Base-by-base conservation (phyloP, 1,284 basidiomycete species). In the Cryptococcus sp. region DNA sequence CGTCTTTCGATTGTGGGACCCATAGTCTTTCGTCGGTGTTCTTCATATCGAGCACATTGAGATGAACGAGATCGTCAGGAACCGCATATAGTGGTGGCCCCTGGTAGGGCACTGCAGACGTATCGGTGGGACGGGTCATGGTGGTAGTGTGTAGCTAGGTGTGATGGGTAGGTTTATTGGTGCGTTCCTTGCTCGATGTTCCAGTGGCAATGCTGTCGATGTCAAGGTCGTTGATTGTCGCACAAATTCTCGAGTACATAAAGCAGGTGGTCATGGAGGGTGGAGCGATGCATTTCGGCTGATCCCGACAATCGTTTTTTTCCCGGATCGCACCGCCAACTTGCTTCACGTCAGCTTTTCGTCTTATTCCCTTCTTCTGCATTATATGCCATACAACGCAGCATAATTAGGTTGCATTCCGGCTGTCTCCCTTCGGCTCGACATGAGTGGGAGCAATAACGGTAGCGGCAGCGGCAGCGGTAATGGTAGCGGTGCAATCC, bases 1-100 rank as follows among this genome's bases (percentile, higher is more conserved):
- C 65, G 45, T 62, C 49, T 22, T 54, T 46, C 17, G 57, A 27
- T 47, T 67, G 65, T 5, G 65, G 65, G 5, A 67, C 65, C 65
- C 65, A 67, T 5, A 67, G 52, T 11, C 63, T 60, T 45, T 67
- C 65, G 41, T 67, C 63, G 50, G 53, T 57, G 50, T 65, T 60
- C 15, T 58, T 51, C 13, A 67, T 40, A 38, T 65, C 55, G 20
- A 67, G 50, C 16, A 61, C 65, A 31, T 56, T 46, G 31, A 55
- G 60, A 19, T 60, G 53, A 19, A 67, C 65, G 35, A 67, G 54
- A 46, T 67, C 65, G 16, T 67, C 60, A 17, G 65, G 65, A 5
- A 67, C 65, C n/a, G 47, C 56, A 52, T 57, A 60, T 13, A 67
- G 57, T 5, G 62, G 56, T 19, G 62, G 63, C 5, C 65, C 65